Conservation (phyloP, 441 rosid species). For the Theobroma grandiflorum region DNA sequence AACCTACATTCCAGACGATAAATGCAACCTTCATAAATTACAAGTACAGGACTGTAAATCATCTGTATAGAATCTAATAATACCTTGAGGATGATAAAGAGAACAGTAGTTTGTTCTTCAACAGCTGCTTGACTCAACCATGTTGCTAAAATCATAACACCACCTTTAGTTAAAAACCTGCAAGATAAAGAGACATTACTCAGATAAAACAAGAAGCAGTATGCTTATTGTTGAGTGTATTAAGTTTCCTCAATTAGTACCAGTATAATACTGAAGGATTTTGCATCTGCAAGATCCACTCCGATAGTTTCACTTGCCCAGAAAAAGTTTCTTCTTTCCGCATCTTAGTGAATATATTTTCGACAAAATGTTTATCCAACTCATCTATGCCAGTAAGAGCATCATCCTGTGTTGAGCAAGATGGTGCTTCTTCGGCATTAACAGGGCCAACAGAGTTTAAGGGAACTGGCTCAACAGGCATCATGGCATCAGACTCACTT, state of each 20-base stretch:
- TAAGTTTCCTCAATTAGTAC: slow-evolving; percentile 47
- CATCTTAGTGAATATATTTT: slow-evolving; percentile 71
- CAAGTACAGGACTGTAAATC: neutral
- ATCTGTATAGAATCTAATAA: slow-evolving; percentile 11
- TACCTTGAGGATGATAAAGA: slow-evolving; percentile 79
- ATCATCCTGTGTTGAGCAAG: slow-evolving; percentile 61
- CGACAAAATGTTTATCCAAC: slow-evolving; percentile 72
- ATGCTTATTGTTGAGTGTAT: slow-evolving; percentile 25
- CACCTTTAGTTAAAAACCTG: slow-evolving; percentile 94
- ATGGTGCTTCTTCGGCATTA: slow-evolving; percentile 59
- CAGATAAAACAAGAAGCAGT: slow-evolving; percentile 18
- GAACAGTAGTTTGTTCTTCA: slow-evolving; percentile 92
- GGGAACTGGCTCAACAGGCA: slow-evolving; percentile 57
- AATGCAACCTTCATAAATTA: slow-evolving; percentile 34
- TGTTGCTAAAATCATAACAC: slow-evolving; percentile 91
- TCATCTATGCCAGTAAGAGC: slow-evolving; percentile 65
- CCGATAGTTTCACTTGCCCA: slow-evolving; percentile 94
- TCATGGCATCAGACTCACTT: slow-evolving; percentile 45
- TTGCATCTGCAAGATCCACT: slow-evolving; percentile 89
- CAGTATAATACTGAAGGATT: slow-evolving; percentile 77
- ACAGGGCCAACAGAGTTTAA: slow-evolving; percentile 54
- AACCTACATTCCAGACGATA: slow-evolving; percentile 61
- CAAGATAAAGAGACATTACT: slow-evolving; percentile 19
- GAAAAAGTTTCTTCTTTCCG: slow-evolving; percentile 88
- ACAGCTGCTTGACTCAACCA: slow-evolving; percentile 91